Evolutionary conservation across 73 alveolate genomes (phyloP).

Genomic region (Paramecium octaurelia): DNA sequence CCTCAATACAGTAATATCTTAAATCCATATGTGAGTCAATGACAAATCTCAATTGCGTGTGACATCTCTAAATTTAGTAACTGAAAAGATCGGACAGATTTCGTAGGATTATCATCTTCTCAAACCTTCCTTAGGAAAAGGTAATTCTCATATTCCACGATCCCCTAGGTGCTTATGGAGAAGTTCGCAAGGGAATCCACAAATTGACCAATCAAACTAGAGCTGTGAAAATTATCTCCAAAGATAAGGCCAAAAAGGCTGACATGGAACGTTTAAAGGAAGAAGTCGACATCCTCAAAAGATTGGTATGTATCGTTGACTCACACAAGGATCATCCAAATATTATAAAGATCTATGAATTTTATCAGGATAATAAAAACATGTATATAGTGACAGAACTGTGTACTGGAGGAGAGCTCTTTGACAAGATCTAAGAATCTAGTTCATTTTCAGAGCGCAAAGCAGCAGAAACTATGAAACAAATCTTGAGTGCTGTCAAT

Average conservation of each 20-base stretch:
- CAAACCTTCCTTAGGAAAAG: conserved; percentile 63
- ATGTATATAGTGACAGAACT: conserved; percentile 79
- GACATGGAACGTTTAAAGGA: conserved; percentile 69
- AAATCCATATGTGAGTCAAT: neutral
- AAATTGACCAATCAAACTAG: conserved; percentile 68
- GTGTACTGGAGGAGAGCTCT: conserved; percentile 81
- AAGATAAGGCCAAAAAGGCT: conserved; percentile 66
- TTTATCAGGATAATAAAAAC: conserved; percentile 61
- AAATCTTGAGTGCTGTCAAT: conserved; percentile 73
- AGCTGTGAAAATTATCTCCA: conserved; percentile 75
- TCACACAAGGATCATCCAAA: conserved; percentile 79
- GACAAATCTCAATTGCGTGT: conserved; percentile 16
- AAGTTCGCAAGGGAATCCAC: conserved; percentile 74
- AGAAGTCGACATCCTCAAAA: conserved; percentile 76
- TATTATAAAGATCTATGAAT: conserved; percentile 74
- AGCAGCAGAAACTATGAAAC: conserved; percentile 76
- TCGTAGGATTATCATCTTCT: conserved; percentile 57
- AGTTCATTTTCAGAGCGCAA: conserved; percentile 68
- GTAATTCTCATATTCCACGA: neutral
- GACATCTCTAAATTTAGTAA: conserved; percentile 31
- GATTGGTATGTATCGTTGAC: conserved; percentile 67
- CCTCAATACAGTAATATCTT: neutral
- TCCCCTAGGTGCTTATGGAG: conserved; percentile 76
- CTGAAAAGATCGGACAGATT: conserved; percentile 54
- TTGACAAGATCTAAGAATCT: conserved; percentile 65